Conservation (phyloP, 495 filamentous ascomycete species). For the Aspergillus funiculosus region DNA sequence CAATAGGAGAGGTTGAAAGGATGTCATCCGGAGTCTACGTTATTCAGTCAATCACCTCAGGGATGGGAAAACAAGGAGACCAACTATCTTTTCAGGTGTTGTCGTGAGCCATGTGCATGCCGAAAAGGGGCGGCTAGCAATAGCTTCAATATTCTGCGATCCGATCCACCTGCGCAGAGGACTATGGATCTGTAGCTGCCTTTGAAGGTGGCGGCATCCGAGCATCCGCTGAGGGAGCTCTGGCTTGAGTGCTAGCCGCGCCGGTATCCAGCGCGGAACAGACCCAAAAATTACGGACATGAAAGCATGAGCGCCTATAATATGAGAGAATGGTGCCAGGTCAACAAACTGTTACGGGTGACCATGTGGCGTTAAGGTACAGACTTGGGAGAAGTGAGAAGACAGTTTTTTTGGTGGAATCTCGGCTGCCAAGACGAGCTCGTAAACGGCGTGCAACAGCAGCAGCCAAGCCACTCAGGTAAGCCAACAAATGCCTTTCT, state of each 20-base stretch:
- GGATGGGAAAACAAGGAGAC: background rate
- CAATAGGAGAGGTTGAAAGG: conserved; percentile 23
- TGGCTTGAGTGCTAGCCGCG: conserved; percentile 13
- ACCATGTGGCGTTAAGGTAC: too few relatives aligned
- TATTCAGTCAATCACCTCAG: conserved; percentile 9
- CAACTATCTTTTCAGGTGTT: conserved; percentile 34
- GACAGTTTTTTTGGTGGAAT: too few relatives aligned
- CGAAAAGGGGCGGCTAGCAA: conserved; percentile 11
- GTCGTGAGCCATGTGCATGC: conserved; percentile 39
- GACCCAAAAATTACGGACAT: conserved; percentile 20
- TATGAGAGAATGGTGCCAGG: background rate
- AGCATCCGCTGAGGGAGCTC: conserved; percentile 9
- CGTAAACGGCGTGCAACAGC: too few relatives aligned
- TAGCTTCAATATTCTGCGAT: conserved; percentile 15
- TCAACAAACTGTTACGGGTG: too few relatives aligned
- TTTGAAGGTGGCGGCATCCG: conserved; percentile 1
- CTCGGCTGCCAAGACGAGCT: too few relatives aligned
- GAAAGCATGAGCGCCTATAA: conserved; percentile 11
- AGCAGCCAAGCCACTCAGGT: too few relatives aligned
- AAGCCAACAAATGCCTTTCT: too few relatives aligned
- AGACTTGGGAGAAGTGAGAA: too few relatives aligned
- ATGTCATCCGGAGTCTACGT: conserved; percentile 32
- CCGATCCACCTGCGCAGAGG: conserved; percentile 17
- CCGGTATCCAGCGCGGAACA: conserved; percentile 16
- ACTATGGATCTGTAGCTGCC: background rate